Base-by-base conservation (phyloP, 2,329 filamentous ascomycete species). In the Colletotrichum falcatum region DNA sequence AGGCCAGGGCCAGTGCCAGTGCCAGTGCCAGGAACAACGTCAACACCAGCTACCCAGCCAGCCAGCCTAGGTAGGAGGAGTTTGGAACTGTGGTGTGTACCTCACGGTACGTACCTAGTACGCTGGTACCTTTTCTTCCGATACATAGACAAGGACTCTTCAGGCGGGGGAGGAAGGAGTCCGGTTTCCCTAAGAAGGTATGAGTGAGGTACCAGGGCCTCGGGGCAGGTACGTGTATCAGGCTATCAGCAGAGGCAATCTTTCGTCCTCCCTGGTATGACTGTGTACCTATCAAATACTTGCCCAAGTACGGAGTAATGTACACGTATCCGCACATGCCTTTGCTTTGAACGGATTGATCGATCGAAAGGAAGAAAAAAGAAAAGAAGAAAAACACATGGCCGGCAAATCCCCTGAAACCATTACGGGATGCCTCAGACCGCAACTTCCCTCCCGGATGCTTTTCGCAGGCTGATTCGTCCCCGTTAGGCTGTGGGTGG, bases 341-440 rank as follows among this genome's bases (percentile, higher is more conserved):
- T 61, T 33, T 48, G 61, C 39, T 35, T 56, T 58, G 59, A 30
- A 54, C 53, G 48, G 42, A 56, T 62, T 54, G 48, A 64, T 70
- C 48, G 39, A 64, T 70, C 55, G 49, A 61, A 54, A 51, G 48
- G 42, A 54, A n/a, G 3, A 12, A 42, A 20, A 49, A 54, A 39
- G 16, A 20, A 20, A 20, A 9, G 8, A 7, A 20, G 5, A 42
- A 20, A 56, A 48, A 42, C 61, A 53, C 61, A 48, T 62, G 61
- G 46, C 66, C 59, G 58, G 61, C 58, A 70, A 44, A 66, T 55
- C 48, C 62, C 66, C 62, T 62, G 66, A 59, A 70, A 66, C 59
- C 56, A 59, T 48, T 16, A 30, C 28, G 62, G 44, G 44, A 66
- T 66, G 62, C 66, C 61, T 70, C 70, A 70, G 70, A 72, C 70